These are phyloP conservation scores for Avena eriantha DNA, from an alignment of 176 grass and related monocot species.

Conservation along the genomic window DNA sequence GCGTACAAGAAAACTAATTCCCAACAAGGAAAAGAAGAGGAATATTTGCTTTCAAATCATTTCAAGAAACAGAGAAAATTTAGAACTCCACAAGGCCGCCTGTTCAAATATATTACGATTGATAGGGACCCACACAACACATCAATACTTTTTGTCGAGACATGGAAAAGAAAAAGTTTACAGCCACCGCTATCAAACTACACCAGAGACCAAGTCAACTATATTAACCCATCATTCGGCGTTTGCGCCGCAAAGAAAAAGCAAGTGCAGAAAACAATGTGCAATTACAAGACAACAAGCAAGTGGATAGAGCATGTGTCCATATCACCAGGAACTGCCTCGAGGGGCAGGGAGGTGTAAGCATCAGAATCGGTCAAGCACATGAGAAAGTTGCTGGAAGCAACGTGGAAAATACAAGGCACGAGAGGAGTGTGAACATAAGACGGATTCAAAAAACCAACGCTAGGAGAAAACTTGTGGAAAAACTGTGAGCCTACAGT, in stretches of 20 bases:
- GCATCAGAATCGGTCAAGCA: neutral
- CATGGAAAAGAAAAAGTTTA: neutral
- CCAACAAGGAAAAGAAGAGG: neutral
- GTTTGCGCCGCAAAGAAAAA: neutral
- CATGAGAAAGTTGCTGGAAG: conserved; percentile 45
- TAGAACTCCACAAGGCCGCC: neutral
- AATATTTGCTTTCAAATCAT: neutral
- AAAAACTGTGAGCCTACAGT: conserved; percentile 22
- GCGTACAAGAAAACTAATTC: too few species aligned
- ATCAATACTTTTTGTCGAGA: neutral
- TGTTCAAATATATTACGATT: neutral
- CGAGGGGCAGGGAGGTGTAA: conserved; percentile 15
- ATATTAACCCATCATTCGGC: neutral
- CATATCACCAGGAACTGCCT: conserved; percentile 40
- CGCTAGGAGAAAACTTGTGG: conserved; percentile 21
- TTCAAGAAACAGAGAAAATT: neutral
- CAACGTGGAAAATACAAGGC: conserved; percentile 47
- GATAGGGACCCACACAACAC: neutral
- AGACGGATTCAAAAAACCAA: conserved; percentile 26
- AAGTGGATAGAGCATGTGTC: conserved; percentile 33
- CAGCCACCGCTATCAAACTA: neutral
- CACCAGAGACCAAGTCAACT: neutral
- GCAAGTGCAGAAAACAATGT: neutral
- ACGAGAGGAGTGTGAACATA: neutral
- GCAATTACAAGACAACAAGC: conserved; percentile 11